phyloP scores from a whole-genome alignment of 306 rosid species.

The Astragalus membranaceus region DNA sequence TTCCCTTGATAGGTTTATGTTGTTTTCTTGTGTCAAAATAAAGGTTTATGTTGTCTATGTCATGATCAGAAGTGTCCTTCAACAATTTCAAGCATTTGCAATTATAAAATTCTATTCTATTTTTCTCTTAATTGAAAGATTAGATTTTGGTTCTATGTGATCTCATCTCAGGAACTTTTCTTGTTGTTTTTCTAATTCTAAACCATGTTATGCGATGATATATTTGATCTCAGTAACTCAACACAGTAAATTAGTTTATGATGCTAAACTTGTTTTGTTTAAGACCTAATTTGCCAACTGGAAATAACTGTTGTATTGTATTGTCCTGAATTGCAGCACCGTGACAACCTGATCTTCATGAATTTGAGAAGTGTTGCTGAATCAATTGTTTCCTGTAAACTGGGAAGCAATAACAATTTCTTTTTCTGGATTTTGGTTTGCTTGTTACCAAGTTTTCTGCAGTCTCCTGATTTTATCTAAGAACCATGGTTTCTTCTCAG shows the following conservation, averaged over 20 bases:
- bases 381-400: slow-evolving; percentile 68
- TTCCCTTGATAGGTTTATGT: background rate
- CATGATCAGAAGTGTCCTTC: background rate
- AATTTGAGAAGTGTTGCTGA: slow-evolving; percentile 46
- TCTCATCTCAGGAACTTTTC: background rate
- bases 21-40: no score
- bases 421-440: slow-evolving; percentile 62
- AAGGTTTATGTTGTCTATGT: background rate
- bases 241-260: no score
- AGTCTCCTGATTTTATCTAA: slow-evolving; percentile 1
- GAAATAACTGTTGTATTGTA: slow-evolving; percentile 6
- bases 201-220: background rate
- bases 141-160: background rate
- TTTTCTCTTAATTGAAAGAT: background rate
- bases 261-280: background rate
- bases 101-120: background rate
- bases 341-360: slow-evolving; percentile 58
- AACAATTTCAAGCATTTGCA: background rate
- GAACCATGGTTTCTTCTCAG: slow-evolving; percentile 59
- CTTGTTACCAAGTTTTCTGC: slow-evolving; percentile 43
- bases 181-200: background rate
- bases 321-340: slow-evolving; percentile 33
- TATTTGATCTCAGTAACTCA: background rate
- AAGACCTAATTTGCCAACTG: background rate
- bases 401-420: slow-evolving; percentile 67